A percentile compares a stretch with the other conserved stretches of the same genome.
Conservation (phyloP, 106 monocot species). For the Vanilla planifolia region DNA sequence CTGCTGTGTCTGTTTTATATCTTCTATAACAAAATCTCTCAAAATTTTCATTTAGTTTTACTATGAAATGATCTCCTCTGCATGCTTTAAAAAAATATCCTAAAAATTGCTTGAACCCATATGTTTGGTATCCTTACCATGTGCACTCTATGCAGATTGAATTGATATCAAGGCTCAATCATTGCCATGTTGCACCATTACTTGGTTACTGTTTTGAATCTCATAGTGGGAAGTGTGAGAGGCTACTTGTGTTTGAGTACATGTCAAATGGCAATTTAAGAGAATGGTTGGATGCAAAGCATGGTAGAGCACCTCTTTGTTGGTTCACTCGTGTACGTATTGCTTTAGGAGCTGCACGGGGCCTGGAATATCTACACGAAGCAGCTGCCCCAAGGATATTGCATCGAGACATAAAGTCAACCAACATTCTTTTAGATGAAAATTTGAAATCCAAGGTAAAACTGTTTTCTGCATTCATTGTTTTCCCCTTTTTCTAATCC, state of each 20-base stretch:
- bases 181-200: constrained; percentile 83
- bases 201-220: constrained; percentile 80
- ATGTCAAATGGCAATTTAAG: constrained; percentile 82
- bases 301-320: constrained; percentile 44
- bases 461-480: neutral
- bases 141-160: constrained; percentile 52
- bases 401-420: constrained; percentile 92
- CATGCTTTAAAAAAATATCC: too few relatives aligned
- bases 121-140: too few relatives aligned
- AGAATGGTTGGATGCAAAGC: constrained; percentile 65
- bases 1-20: neutral
- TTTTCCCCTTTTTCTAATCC: neutral
- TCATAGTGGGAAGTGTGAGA: constrained; percentile 46
- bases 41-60: neutral
- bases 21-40: too few relatives aligned
- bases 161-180: constrained; percentile 83
- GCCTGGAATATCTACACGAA: constrained; percentile 96
- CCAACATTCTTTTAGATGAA: constrained; percentile 92
- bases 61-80: neutral
- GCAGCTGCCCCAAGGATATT: constrained; percentile 87
- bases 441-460: constrained; percentile 69
- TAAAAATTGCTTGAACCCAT: too few relatives aligned
- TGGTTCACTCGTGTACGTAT: constrained; percentile 72
- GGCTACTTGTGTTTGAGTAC: constrained; percentile 83
- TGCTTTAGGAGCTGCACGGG: constrained; percentile 80